Conservation (phyloP, 2,329 filamentous ascomycete species). For the Periglandula ipomoeae region DNA sequence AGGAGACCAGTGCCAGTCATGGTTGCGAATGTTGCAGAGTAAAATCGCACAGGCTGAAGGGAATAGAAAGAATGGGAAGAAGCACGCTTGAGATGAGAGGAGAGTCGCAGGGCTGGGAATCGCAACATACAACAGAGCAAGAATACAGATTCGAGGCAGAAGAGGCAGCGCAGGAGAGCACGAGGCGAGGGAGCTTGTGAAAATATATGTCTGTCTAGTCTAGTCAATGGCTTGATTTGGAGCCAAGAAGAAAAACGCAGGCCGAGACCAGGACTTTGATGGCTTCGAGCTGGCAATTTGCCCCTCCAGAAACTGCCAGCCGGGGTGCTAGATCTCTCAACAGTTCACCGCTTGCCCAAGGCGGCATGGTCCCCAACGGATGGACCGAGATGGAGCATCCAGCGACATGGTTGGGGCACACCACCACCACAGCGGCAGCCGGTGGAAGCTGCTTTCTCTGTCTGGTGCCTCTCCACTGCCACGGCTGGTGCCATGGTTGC, state of each 20-base stretch:
- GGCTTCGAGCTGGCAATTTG: neutral
- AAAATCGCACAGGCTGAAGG: conserved; percentile 1
- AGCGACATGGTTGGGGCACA: conserved; percentile 1
- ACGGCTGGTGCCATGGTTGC: too few relatives aligned
- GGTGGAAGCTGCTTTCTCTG: too few relatives aligned
- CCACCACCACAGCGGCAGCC: neutral
- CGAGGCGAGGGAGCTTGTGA: neutral
- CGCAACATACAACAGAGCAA: conserved; percentile 5
- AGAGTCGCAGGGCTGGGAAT: neutral
- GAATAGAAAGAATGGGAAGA: neutral
- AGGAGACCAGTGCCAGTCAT: conserved; percentile 26
- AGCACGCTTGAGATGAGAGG: neutral
- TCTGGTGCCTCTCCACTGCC: too few relatives aligned
- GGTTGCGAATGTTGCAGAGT: conserved; percentile 12
- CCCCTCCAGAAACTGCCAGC: neutral
- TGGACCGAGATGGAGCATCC: conserved; percentile 1
- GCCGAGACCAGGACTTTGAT: neutral
- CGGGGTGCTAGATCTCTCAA: neutral
- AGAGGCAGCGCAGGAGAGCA: neutral
- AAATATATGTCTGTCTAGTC: conserved; percentile 2
- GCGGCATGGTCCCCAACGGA: conserved; percentile 11
- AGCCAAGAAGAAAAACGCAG: neutral
- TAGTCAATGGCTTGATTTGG: too few relatives aligned
- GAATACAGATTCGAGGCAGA: neutral
- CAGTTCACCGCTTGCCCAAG: conserved; percentile 14